These are phyloP conservation scores for Rubia tinctorum DNA, from an alignment of 305 asterid species.

Conservation along the genomic window DNA sequence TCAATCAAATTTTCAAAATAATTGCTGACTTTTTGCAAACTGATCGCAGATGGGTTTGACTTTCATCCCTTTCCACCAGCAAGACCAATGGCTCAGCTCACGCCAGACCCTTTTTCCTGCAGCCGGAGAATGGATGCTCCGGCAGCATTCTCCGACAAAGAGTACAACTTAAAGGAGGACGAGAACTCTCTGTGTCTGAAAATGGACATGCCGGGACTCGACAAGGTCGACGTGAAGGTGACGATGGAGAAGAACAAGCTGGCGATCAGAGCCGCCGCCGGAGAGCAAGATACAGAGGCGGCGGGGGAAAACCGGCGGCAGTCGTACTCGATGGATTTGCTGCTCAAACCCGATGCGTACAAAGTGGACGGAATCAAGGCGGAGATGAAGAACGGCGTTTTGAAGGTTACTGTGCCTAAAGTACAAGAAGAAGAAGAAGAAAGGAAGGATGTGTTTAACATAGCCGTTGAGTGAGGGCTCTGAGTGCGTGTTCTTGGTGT, in stretches of 20 bases:
- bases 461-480: constrained; percentile 33
- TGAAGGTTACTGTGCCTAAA: constrained; percentile 65
- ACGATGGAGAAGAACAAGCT: constrained; percentile 33
- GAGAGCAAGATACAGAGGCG: constrained; percentile 13
- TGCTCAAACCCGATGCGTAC: constrained; percentile 26
- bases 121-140: constrained; percentile 12
- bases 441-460: constrained; percentile 52
- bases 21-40: too few species aligned
- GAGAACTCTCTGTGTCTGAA: constrained; percentile 21
- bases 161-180: constrained; percentile 39
- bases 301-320: constrained; percentile 23
- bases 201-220: constrained; percentile 46
- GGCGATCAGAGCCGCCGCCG: constrained; percentile 20
- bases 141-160: constrained; percentile 18
- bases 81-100: constrained; percentile 38
- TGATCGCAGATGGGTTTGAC: constrained; percentile 34
- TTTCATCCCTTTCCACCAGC: constrained; percentile 33
- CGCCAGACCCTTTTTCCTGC: constrained; percentile 24
- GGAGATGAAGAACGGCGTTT: constrained; percentile 81
- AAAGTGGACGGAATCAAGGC: constrained; percentile 51
- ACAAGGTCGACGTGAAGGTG: constrained; percentile 37
- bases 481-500: too few species aligned
- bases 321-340: constrained; percentile 30
- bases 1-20: too few species aligned
- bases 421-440: constrained; percentile 52